Evolutionary conservation across 768 basidiomycete genomes (phyloP), one percentile per base, ranked within the genome.

Genomic region (Mycena rebaudengoi): DNA sequence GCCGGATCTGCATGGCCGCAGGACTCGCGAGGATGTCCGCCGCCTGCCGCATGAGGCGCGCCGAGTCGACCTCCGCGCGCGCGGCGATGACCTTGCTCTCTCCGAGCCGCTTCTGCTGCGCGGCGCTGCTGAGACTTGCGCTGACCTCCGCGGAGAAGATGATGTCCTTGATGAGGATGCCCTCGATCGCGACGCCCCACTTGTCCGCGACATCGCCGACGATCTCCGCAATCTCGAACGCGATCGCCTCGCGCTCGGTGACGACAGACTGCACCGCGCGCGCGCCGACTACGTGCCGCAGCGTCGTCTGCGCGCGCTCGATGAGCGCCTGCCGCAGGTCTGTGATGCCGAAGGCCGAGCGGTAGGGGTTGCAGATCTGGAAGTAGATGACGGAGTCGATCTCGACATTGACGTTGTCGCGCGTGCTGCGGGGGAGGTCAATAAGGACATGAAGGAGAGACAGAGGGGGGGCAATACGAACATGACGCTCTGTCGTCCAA

Each of bases 1-100:
- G 97, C 64, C 97, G 85, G 75, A 98, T 98, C 78, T 98, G 96
- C 95, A 98, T 98, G 57, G 97, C 97, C 26, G 97, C 96, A 10
- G 95, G 95, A 12, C 90, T 93, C 30, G 95, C 94, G 71, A 95
- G 81, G 72, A 97, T 98, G 77, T 98, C 96, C 57, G 96, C 96
- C 16, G 96, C 96, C 77, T 97, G 95, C 65, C 96, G 86, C 96
- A 98, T 98, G 76, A 98, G 86, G 69, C 94, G 86, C 29, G 96
- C 95, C 32, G 94, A 83, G 75, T 98, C 96, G 68, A 98, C 96
- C 80, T 98, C 96, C 18, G 96, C 97, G 60, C 95, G 88, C 2
- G 96, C 96, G 53, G 95, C 94, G 71, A 98, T 97, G 74, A 98
- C 94, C 80, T 98, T 98, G 72, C 89, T 90, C 80, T 99, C 97